These are phyloP conservation scores for Colletotrichum incanum DNA, from an alignment of 2,329 filamentous ascomycete genomes.

Conservation along the genomic window DNA sequence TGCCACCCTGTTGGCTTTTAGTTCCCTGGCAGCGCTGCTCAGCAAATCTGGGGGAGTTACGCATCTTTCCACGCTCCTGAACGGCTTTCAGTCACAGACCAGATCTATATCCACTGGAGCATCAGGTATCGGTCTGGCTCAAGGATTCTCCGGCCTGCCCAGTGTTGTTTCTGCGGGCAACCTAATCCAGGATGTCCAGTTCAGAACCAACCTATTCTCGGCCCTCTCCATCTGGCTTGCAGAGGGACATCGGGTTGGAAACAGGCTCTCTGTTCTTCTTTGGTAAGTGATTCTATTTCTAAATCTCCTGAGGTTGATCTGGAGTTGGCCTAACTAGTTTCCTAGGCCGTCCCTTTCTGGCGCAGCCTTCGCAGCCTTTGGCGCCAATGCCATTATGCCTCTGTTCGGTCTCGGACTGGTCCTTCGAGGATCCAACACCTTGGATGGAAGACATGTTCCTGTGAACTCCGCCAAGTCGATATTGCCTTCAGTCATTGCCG, in stretches of 20 bases:
- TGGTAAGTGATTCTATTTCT: slow-evolving; percentile 1
- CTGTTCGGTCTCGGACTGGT: neutral
- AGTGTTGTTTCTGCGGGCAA: neutral
- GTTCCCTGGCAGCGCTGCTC: neutral
- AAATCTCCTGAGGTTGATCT: too few relatives aligned
- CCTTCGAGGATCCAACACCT: neutral
- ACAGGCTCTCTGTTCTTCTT: neutral
- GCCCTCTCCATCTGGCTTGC: slow-evolving; percentile 14
- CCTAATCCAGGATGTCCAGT: slow-evolving; percentile 2
- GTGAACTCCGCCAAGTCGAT: slow-evolving; percentile 10
- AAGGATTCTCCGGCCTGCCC: neutral
- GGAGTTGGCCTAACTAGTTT: neutral
- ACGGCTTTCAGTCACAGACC: neutral
- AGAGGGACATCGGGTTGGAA: slow-evolving; percentile 11
- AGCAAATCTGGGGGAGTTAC: neutral
- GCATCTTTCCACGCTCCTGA: neutral
- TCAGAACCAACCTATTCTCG: slow-evolving; percentile 19
- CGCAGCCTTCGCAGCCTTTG: slow-evolving; percentile 7
- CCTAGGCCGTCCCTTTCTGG: slow-evolving; percentile 11
- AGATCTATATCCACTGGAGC: neutral
- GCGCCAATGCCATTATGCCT: slow-evolving; percentile 20
- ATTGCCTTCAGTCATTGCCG: slow-evolving; percentile 7
- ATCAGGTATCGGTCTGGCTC: neutral
- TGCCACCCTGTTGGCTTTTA: neutral
- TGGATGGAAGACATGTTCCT: slow-evolving; percentile 20